Conservation (phyloP, 202 grass and related monocot species). For the Zizania palustris region DNA sequence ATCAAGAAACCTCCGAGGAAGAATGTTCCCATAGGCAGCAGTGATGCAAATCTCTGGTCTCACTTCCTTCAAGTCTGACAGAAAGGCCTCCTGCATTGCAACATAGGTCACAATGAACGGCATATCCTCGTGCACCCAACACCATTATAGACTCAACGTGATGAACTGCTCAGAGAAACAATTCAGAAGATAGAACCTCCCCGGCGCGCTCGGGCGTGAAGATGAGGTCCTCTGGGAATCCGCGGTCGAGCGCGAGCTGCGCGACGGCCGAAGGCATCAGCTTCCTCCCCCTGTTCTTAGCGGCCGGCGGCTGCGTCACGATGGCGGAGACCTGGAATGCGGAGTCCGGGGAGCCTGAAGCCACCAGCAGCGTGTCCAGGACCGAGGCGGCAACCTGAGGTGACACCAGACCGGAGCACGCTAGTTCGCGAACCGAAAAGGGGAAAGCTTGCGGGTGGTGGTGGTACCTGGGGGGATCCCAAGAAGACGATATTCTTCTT, state of each 20-base stretch:
- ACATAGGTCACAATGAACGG: constrained; percentile 10
- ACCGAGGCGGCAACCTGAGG: constrained; percentile 74
- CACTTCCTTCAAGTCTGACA: constrained; percentile 64
- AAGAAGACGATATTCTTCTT: constrained; percentile 89
- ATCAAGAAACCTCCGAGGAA: constrained; percentile 88
- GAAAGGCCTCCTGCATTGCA: constrained; percentile 73
- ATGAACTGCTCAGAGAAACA: not conserved
- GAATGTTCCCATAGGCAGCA: constrained; percentile 91
- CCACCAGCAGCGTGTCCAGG: constrained; percentile 57
- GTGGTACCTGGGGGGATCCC: constrained; percentile 71
- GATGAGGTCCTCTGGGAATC: constrained; percentile 69
- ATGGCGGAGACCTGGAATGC: constrained; percentile 66
- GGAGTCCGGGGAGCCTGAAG: constrained; percentile 58
- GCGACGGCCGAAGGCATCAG: constrained; percentile 76
- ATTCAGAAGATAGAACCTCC: constrained; percentile 43
- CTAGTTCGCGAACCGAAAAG: not conserved
- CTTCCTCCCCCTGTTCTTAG: constrained; percentile 74
- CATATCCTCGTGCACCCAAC: not conserved
- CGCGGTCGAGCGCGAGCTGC: constrained; percentile 64
- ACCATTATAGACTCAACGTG: not conserved
- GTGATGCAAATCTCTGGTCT: constrained; percentile 87
- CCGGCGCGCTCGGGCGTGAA: constrained; percentile 71
- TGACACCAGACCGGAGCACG: not conserved
- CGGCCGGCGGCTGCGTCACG: constrained; percentile 77
- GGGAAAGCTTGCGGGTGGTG: not conserved